Conservation (phyloP, 495 filamentous ascomycete species). For the Lindgomyces ingoldianus region DNA sequence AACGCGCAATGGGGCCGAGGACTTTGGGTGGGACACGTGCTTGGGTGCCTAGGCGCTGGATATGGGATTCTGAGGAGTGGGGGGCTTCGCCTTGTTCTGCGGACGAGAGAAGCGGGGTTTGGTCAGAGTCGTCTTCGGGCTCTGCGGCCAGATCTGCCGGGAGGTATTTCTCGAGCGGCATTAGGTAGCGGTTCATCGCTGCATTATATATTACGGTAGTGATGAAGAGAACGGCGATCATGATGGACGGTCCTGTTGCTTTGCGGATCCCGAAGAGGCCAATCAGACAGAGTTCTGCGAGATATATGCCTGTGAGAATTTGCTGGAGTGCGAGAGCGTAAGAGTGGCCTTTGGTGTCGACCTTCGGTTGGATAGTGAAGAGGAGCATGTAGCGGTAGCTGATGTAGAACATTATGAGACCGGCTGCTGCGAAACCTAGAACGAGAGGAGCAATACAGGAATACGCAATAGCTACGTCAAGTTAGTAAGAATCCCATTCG, state of each 20-base stretch:
- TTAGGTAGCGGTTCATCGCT: slow-evolving; percentile 39
- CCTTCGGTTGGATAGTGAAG: slow-evolving; percentile 40
- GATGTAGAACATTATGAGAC: slow-evolving; percentile 43
- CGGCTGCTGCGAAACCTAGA: slow-evolving; percentile 44
- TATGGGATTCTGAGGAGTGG: slow-evolving; percentile 19
- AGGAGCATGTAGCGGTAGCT: slow-evolving; percentile 47
- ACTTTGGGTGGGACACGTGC: slow-evolving; percentile 30
- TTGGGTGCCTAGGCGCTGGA: slow-evolving; percentile 34
- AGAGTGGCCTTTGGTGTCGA: slow-evolving; percentile 45
- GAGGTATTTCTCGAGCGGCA: slow-evolving; percentile 42
- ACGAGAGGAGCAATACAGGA: slow-evolving; percentile 47
- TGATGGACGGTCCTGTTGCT: slow-evolving; percentile 38
- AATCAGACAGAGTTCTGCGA: slow-evolving; percentile 46
- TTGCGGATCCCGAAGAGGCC: slow-evolving; percentile 41
- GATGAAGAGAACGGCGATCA: slow-evolving; percentile 41
- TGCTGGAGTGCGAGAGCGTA: slow-evolving; percentile 47
- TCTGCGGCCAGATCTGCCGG: slow-evolving; percentile 38
- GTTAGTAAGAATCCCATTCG: no score
- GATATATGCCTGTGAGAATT: slow-evolving; percentile 43
- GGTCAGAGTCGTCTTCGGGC: slow-evolving; percentile 35
- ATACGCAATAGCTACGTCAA: slow-evolving; percentile 43
- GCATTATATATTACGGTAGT: slow-evolving; percentile 41
- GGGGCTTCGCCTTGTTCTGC: slow-evolving; percentile 32
- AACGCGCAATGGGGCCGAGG: slow-evolving; percentile 37
- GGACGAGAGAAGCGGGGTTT: slow-evolving; percentile 33